Percentiles rank a stretch among this genome's conserved stretches.
phyloP scores from a whole-genome alignment of 2,329 filamentous ascomycete genomes.

The Aureobasidium sp. region DNA sequence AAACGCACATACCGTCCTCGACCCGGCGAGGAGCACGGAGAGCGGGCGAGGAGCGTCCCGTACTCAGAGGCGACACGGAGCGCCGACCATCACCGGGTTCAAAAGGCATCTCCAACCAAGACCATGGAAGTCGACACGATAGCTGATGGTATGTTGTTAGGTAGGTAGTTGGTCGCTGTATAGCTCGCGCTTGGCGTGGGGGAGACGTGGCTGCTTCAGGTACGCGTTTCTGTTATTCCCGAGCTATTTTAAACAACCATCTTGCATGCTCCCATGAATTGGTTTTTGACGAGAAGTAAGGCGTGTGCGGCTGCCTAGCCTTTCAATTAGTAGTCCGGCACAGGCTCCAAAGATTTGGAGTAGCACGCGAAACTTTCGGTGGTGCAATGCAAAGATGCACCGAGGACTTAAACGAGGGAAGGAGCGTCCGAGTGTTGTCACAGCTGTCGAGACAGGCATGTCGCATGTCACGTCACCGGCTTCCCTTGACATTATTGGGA shows the following conservation, averaged over 20 bases:
- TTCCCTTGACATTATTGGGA: neutral
- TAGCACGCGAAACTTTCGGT: neutral
- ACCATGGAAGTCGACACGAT: neutral
- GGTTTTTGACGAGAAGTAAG: too few species aligned
- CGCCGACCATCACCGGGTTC: slow-evolving; percentile 52
- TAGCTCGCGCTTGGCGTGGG: slow-evolving; percentile 13
- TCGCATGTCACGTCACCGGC: neutral
- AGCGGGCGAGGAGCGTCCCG: slow-evolving; percentile 70
- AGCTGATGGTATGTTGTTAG: neutral
- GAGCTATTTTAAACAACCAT: neutral
- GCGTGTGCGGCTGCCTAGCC: too few species aligned
- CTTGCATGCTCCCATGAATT: neutral
- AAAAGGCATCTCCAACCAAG: slow-evolving; percentile 46
- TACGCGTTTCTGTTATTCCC: neutral
- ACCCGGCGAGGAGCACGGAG: slow-evolving; percentile 70
- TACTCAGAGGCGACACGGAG: slow-evolving; percentile 66
- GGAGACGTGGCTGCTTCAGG: slow-evolving; percentile 15
- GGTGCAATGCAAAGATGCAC: neutral
- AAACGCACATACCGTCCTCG: slow-evolving; percentile 60
- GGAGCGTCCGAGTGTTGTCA: slow-evolving; percentile 1
- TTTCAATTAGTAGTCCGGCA: neutral
- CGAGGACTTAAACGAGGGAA: neutral
- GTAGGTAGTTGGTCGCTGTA: neutral
- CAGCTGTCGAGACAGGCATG: neutral
- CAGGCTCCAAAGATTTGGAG: neutral